A percentile compares a stretch with the other conserved stretches of the same genome.
Evolutionary conservation across 192 early-diverging fungal genomes (phyloP).

Genomic region (Jimgerdemannia lactiflua): DNA sequence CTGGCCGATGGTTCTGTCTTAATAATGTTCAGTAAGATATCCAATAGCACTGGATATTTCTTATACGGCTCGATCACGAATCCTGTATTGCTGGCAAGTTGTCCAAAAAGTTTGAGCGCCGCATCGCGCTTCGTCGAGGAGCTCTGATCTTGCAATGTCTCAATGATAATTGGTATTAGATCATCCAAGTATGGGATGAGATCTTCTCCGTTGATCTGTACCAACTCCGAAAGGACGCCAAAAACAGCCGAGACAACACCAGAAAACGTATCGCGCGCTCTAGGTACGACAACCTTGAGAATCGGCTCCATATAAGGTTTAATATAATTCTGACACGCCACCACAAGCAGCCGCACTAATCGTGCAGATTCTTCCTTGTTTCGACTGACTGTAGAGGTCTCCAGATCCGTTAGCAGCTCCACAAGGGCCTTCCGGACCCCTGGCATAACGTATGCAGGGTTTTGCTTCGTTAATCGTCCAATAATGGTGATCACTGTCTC

Average conservation of each 20-base stretch:
- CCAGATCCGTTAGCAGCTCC: slow-evolving; percentile 86
- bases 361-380: slow-evolving; percentile 87
- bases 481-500: slow-evolving; percentile 82
- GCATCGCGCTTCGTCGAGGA: slow-evolving; percentile 81
- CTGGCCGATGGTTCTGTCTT: slow-evolving; percentile 71
- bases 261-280: slow-evolving; percentile 71
- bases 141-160: slow-evolving; percentile 85
- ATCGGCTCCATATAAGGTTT: slow-evolving; percentile 91
- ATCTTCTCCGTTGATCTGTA: slow-evolving; percentile 78
- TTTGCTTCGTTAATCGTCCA: slow-evolving; percentile 80
- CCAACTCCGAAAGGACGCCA: slow-evolving; percentile 77
- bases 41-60: slow-evolving; percentile 83
- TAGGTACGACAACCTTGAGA: slow-evolving; percentile 79
- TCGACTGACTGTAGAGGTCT: slow-evolving; percentile 77
- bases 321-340: slow-evolving; percentile 74
- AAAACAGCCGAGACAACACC: slow-evolving; percentile 79
- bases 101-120: slow-evolving; percentile 82
- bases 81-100: slow-evolving; percentile 81
- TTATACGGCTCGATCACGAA: slow-evolving; percentile 88
- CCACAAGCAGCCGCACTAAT: slow-evolving; percentile 71
- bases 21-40: slow-evolving; percentile 73
- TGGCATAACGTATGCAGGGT: slow-evolving; percentile 93
- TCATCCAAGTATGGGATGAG: slow-evolving; percentile 77
- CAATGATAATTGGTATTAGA: slow-evolving; percentile 83
- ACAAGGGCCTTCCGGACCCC: slow-evolving; percentile 81